Evolutionary conservation across 2,329 filamentous ascomycete genomes (phyloP), one percentile per base, ranked within the genome.

Genomic region (Alternaria tenuissima): DNA sequence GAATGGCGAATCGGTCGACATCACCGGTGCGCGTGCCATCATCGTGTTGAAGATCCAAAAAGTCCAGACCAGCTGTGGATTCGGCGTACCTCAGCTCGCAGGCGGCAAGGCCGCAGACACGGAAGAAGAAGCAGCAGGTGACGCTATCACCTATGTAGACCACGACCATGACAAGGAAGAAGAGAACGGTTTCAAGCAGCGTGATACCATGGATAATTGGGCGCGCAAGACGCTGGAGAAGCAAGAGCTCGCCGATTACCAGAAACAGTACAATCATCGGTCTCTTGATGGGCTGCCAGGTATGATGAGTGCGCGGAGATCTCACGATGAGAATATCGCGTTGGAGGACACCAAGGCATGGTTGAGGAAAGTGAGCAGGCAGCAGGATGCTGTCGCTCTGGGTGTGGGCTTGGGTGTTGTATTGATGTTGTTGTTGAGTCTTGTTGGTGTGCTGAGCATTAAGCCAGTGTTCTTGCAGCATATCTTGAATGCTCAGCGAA

Each of bases 51-150:
- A 89, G 66, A 81, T 91, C 18, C 89, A 85, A 73, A 86, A 80
- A 76, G 82, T 88, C 4, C 88, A 90, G 81, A 90, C 87, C 9
- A 87, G 85, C 52, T 91, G 89, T 70, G 89, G 89, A 7, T 91
- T 83, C 66, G 87, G 85, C 24, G 87, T 91, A 7, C 88, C 88
- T 2, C 78, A 83, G 30, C 76, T 88, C 12, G 66, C 80, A 67
- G 32, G 48, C 26, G 47, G 46, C 51, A 55, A 49, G 22, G 24
- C n/a, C 2, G 55, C 26, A 11, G 48, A 48, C 14, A 53, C 52
- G 5, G 62, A 61, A 2, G 63, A 61, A 4, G 62, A 62, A 16
- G 61, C 60, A 20, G 44, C 49, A 12, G 57, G 52, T 28, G 65
- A 70, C 43, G 68, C 69, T 9, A 59, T 69, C 5, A 62, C 65